These are phyloP conservation scores for Leishmania amazonensis DNA, from an alignment of 208 protist species.

Conservation along the genomic window DNA sequence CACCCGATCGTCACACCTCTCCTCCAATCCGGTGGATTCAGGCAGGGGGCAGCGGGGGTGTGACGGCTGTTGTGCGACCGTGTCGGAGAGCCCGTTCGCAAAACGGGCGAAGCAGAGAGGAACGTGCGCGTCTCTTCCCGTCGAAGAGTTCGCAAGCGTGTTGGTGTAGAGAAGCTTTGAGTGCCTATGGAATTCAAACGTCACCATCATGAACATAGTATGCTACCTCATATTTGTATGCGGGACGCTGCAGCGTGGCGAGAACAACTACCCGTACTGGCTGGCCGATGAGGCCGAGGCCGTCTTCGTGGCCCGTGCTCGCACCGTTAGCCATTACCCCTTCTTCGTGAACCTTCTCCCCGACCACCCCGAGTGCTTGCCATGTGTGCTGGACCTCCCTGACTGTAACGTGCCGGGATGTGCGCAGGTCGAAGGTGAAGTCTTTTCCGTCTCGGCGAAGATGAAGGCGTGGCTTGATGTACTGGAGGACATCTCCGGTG, in stretches of 20 bases:
- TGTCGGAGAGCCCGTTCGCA: background rate
- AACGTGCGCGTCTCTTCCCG: background rate
- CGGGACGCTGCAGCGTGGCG: conserved; percentile 65
- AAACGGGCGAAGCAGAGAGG: background rate
- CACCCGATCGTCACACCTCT: background rate
- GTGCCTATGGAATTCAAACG: background rate
- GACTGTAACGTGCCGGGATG: conserved; percentile 25
- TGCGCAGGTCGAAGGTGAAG: conserved; percentile 59
- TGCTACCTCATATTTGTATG: conserved; percentile 67
- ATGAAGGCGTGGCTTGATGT: conserved; percentile 70
- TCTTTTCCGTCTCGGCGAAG: conserved; percentile 55
- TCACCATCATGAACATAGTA: conserved; percentile 8
- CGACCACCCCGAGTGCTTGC: conserved; percentile 41
- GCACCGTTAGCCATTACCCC: conserved; percentile 54
- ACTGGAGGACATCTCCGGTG: conserved; percentile 43
- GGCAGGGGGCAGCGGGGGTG: background rate
- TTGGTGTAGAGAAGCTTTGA: background rate
- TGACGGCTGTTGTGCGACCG: background rate
- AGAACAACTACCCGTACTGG: conserved; percentile 79
- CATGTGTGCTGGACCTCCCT: conserved; percentile 55
- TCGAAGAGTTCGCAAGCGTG: background rate
- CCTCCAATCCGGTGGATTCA: no score
- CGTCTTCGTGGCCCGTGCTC: conserved; percentile 44
- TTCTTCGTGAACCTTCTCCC: conserved; percentile 64
- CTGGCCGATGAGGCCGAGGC: conserved; percentile 51